Conservation (phyloP, 2,329 filamentous ascomycete species). For the Plectosphaerella plurivora region DNA sequence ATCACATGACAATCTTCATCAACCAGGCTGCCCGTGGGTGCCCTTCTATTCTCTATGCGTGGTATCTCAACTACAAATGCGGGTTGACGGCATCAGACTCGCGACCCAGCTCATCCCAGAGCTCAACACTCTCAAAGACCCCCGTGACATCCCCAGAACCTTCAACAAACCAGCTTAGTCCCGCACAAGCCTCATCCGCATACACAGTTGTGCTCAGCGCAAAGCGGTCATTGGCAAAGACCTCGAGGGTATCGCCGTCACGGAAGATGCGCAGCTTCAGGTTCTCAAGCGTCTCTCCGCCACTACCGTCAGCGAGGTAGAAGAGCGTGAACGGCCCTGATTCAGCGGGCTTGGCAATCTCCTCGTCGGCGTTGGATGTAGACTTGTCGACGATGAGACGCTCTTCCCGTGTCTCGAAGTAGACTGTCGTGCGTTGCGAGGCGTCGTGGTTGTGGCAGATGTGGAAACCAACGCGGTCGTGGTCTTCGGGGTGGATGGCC, state of each 20-base stretch:
- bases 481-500: conserved; percentile 5
- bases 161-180: conserved; percentile 20
- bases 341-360: conserved; percentile 28
- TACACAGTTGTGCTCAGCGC: conserved; percentile 34
- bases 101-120: background rate
- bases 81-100: background rate
- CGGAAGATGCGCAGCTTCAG: conserved; percentile 35
- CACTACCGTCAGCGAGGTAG: conserved; percentile 14
- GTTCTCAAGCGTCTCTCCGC: conserved; percentile 21
- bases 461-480: conserved; percentile 14
- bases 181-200: conserved; percentile 10
- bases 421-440: conserved; percentile 28
- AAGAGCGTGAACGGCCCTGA: conserved; percentile 43
- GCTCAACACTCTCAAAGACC: conserved; percentile 10
- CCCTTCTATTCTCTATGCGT: too few relatives aligned
- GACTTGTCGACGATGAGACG: conserved; percentile 33
- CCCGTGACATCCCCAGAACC: background rate
- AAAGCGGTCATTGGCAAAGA: conserved; percentile 38
- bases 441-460: conserved; percentile 20
- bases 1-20: too few relatives aligned
- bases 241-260: conserved; percentile 36
- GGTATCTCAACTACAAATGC: background rate
- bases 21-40: too few relatives aligned
- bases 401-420: conserved; percentile 30
- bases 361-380: conserved; percentile 20